Percentiles rank a stretch among this genome's conserved stretches.
Conservation (phyloP, 257 asterid genomes). For the Fraxinus americana region DNA sequence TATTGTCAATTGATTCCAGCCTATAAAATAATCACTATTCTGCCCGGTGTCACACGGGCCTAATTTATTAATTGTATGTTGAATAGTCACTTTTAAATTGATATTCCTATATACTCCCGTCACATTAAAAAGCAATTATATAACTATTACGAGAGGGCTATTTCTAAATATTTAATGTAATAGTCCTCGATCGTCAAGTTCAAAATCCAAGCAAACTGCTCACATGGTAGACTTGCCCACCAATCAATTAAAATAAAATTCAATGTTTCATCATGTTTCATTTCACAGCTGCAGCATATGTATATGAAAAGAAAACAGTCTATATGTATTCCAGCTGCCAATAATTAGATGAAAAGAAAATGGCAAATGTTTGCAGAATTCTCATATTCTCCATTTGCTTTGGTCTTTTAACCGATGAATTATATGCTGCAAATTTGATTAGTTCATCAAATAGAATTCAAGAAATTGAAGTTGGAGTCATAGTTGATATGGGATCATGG, state of each 20-base stretch:
- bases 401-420: neutral
- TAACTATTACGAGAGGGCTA: too few relatives aligned
- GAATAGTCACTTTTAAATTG: too few relatives aligned
- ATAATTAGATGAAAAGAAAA: neutral
- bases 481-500: constrained; percentile 26
- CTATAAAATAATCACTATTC: too few relatives aligned
- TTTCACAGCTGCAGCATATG: neutral
- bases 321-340: neutral
- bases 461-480: constrained; percentile 17
- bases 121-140: too few relatives aligned
- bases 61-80: too few relatives aligned
- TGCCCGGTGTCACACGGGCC: too few relatives aligned
- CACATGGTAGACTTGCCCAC: neutral
- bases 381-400: neutral
- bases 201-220: too few relatives aligned
- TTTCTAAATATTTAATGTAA: too few relatives aligned
- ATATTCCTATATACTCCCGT: too few relatives aligned
- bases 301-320: too few relatives aligned
- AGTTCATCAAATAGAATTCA: neutral
- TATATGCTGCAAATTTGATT: neutral
- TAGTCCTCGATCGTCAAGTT: too few relatives aligned
- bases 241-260: neutral
- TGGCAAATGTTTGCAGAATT: neutral
- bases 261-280: neutral
- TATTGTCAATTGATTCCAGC: too few relatives aligned